phyloP scores from a whole-genome alignment of 1,139 yeast genomes.

The Sugiyamaella sp. region DNA sequence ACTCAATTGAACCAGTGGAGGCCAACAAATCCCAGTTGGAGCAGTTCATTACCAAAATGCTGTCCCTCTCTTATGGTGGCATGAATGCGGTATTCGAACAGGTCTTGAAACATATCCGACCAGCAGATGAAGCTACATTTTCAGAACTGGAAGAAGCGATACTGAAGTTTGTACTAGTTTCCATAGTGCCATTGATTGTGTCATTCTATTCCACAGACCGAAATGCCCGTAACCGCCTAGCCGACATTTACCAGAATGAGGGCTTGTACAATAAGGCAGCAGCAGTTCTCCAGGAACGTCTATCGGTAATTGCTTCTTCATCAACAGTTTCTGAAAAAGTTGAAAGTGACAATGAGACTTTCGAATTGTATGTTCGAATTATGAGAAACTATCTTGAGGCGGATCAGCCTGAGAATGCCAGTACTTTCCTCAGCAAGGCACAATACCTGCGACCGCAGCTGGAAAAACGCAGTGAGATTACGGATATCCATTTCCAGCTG shows the following conservation, averaged over 20 bases:
- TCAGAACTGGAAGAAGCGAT: slow-evolving; percentile 21
- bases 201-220: slow-evolving; percentile 39
- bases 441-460: slow-evolving; percentile 35
- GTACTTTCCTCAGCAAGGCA: slow-evolving; percentile 39
- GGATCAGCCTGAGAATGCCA: slow-evolving; percentile 42
- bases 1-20: slow-evolving; percentile 6
- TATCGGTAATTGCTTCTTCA: slow-evolving; percentile 21
- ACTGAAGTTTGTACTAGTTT: slow-evolving; percentile 21
- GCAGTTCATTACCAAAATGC: slow-evolving; percentile 13
- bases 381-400: slow-evolving; percentile 40
- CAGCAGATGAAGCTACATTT: neutral
- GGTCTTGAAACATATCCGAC: slow-evolving; percentile 7
- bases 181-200: slow-evolving; percentile 29
- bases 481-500: slow-evolving; percentile 38
- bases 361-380: slow-evolving; percentile 38
- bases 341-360: slow-evolving; percentile 36
- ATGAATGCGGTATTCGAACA: slow-evolving; percentile 14
- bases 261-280: slow-evolving; percentile 38
- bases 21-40: neutral
- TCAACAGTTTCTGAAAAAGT: slow-evolving; percentile 30
- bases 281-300: slow-evolving; percentile 33
- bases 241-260: slow-evolving; percentile 34
- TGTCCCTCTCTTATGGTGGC: slow-evolving; percentile 17
- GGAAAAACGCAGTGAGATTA: slow-evolving; percentile 23
- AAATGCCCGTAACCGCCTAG: slow-evolving; percentile 36